Conservation (phyloP, 371 early-diverging fungal species). For the Circinella minor region DNA sequence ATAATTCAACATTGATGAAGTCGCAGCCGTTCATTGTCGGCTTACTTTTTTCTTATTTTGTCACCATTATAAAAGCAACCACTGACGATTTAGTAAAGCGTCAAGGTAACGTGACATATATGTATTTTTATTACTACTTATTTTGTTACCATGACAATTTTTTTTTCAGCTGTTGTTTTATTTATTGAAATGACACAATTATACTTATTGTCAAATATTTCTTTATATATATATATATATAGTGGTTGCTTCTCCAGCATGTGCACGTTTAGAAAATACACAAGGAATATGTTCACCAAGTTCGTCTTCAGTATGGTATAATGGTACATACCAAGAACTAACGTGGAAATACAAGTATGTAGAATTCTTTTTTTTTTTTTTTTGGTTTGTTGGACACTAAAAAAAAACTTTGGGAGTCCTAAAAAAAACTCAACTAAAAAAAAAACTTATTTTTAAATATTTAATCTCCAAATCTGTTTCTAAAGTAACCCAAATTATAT, state of each 20-base stretch:
- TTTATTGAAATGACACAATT: too few species aligned
- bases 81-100: slow-evolving; percentile 10
- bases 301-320: slow-evolving; percentile 36
- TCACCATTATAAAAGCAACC: slow-evolving; percentile 5
- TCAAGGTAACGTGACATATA: slow-evolving; percentile 14
- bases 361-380: not conserved
- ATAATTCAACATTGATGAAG: slow-evolving; percentile 12
- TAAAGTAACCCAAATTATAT: slow-evolving; percentile 32
- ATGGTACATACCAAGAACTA: slow-evolving; percentile 41
- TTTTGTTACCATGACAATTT: too few species aligned
- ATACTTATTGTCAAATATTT: too few species aligned
- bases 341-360: slow-evolving; percentile 54
- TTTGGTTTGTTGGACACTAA: too few species aligned
- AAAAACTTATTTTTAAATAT: not conserved
- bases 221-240: not conserved
- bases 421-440: not conserved
- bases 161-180: too few species aligned
- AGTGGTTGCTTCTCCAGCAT: slow-evolving; percentile 40
- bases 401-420: not conserved
- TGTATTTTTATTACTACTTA: not conserved
- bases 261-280: slow-evolving; percentile 36
- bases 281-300: slow-evolving; percentile 41
- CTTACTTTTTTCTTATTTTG: not conserved
- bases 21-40: slow-evolving; percentile 13
- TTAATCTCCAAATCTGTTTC: slow-evolving; percentile 8